phyloP scores from a whole-genome alignment of 345 rosid species.

The Triadica sebifera region DNA sequence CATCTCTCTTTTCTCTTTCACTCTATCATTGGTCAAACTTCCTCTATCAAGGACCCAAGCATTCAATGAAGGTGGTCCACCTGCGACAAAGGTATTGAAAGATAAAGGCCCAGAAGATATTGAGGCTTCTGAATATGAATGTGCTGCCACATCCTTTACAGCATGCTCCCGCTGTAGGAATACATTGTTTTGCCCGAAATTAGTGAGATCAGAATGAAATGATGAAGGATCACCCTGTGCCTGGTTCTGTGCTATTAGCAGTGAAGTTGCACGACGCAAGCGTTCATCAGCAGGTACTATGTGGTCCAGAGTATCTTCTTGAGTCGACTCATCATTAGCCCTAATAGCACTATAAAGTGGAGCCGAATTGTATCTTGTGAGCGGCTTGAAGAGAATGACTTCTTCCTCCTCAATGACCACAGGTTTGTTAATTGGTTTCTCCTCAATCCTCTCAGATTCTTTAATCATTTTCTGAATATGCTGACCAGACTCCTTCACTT shows the following conservation, averaged over 20 bases:
- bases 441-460: slow-evolving; percentile 31
- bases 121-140: slow-evolving; percentile 34
- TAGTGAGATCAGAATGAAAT: slow-evolving; percentile 47
- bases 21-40: slow-evolving; percentile 37
- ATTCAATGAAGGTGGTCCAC: slow-evolving; percentile 83
- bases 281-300: slow-evolving; percentile 53
- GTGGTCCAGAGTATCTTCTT: slow-evolving; percentile 37
- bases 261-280: slow-evolving; percentile 71
- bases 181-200: slow-evolving; percentile 35
- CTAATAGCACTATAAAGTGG: slow-evolving; percentile 45
- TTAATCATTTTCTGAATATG: slow-evolving; percentile 3
- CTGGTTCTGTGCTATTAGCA: slow-evolving; percentile 54
- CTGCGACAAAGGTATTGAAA: slow-evolving; percentile 31
- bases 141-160: slow-evolving; percentile 29
- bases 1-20: slow-evolving; percentile 34
- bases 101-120: slow-evolving; percentile 6
- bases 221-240: slow-evolving; percentile 32
- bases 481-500: slow-evolving; percentile 21
- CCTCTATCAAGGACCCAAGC: slow-evolving; percentile 69
- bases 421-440: slow-evolving; percentile 38
- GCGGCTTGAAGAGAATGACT: slow-evolving; percentile 94
- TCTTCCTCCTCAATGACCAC: slow-evolving; percentile 76
- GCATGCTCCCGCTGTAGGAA: slow-evolving; percentile 42
- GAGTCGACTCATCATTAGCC: slow-evolving; percentile 28
- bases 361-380: slow-evolving; percentile 76